Conservation (phyloP, 2,329 filamentous ascomycete genomes). For the Arachnopeziza araneosa region DNA sequence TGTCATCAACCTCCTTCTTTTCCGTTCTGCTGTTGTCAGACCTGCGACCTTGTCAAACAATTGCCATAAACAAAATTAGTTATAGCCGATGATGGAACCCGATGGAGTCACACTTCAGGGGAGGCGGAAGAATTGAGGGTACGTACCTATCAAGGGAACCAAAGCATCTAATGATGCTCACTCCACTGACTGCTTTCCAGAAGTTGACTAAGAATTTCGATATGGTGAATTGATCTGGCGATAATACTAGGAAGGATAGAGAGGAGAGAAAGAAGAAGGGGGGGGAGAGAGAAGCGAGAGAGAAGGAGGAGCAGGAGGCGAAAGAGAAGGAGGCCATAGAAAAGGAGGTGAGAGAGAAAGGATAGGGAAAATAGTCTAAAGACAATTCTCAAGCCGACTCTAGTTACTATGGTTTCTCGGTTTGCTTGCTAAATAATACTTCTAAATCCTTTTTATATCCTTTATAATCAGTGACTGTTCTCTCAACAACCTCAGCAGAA, state of each 20-base stretch:
- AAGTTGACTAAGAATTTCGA: conserved; percentile 9
- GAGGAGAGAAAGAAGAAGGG: conserved; percentile 11
- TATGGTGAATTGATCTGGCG: conserved; percentile 4
- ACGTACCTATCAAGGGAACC: conserved; percentile 6
- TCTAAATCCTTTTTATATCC: conserved; percentile 18
- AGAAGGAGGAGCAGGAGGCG: background rate
- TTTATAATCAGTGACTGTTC: conserved; percentile 21
- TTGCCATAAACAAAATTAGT: conserved; percentile 13
- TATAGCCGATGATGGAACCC: conserved; percentile 11
- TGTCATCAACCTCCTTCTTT: conserved; percentile 62
- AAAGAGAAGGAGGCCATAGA: conserved; percentile 4
- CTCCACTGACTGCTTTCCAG: conserved; percentile 8
- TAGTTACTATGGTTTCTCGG: conserved; percentile 8
- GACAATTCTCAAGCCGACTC: conserved; percentile 2
- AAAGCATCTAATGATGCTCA: conserved; percentile 6
- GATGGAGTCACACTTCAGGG: conserved; percentile 11
- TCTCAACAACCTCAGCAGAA: conserved; percentile 20
- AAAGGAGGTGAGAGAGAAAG: conserved; percentile 8
- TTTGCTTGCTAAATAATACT: conserved; percentile 13
- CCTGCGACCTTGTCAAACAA: conserved; percentile 11
- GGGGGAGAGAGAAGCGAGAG: conserved; percentile 1
- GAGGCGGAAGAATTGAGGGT: conserved; percentile 9
- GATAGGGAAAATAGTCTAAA: conserved; percentile 6
- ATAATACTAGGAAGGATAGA: conserved; percentile 7
- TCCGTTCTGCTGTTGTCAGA: conserved; percentile 52